Conservation (phyloP, 805 yeast species). For the Saccharomycopsis babjevae region DNA sequence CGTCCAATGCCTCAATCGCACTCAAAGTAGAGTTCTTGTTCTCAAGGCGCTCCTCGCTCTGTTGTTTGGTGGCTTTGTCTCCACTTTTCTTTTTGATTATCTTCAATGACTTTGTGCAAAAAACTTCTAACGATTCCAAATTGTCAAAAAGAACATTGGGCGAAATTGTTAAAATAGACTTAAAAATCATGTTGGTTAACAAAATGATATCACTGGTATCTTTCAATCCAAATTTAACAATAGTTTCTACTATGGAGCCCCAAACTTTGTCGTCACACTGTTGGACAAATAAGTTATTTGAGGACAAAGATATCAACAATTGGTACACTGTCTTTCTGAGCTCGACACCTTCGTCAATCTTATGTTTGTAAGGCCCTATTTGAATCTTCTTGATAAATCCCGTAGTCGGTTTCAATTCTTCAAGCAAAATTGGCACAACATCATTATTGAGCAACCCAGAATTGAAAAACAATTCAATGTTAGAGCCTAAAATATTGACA, state of each 20-base stretch:
- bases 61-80: conserved; percentile 17
- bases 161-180: not conserved
- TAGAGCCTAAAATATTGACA: conserved; percentile 44
- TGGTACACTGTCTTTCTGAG: conserved; percentile 67
- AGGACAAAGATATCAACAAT: conserved; percentile 31
- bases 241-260: not conserved
- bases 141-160: conserved; percentile 1
- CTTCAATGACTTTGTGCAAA: conserved; percentile 6
- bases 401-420: conserved; percentile 44
- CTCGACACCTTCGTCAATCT: conserved; percentile 67
- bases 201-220: conserved; percentile 12
- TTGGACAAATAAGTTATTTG: not conserved
- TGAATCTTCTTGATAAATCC: conserved; percentile 55
- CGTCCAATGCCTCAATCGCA: not conserved
- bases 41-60: conserved; percentile 11
- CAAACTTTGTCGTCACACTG: not conserved
- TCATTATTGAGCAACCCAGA: conserved; percentile 9
- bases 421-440: conserved; percentile 41
- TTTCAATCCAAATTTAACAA: conserved; percentile 16
- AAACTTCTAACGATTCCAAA: conserved; percentile 2
- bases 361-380: conserved; percentile 83
- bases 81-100: conserved; percentile 10
- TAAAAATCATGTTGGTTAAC: conserved; percentile 9
- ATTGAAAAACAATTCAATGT: conserved; percentile 32
- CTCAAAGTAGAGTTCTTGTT: not conserved